Conservation (phyloP, 140 eudicot genomes). For the Anethum foeniculum region DNA sequence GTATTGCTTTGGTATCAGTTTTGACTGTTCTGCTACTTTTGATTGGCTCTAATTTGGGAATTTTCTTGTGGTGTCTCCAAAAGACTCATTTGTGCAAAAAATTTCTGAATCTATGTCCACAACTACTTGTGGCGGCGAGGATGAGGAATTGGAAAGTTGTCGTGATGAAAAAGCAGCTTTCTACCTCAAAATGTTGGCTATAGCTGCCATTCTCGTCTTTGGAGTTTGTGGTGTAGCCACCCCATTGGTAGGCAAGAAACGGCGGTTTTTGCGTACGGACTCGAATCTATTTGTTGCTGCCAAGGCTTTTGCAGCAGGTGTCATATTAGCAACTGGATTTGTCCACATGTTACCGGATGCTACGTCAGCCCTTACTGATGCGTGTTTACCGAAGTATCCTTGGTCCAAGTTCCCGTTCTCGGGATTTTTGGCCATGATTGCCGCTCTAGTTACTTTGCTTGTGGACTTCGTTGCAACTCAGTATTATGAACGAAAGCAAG, state of each 20-base stretch:
- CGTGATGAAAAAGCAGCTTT: slow-evolving; percentile 58
- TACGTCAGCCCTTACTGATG: slow-evolving; percentile 47
- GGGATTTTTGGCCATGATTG: slow-evolving; percentile 88
- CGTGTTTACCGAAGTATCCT: slow-evolving; percentile 63
- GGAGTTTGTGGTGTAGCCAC: slow-evolving; percentile 74
- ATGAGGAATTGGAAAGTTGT: slow-evolving; percentile 36
- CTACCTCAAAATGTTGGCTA: slow-evolving; percentile 53
- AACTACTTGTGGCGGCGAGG: slow-evolving; percentile 32
- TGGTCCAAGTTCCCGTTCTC: slow-evolving; percentile 95
- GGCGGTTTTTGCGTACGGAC: slow-evolving; percentile 62
- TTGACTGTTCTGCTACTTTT: neutral
- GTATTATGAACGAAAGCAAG: slow-evolving; percentile 70
- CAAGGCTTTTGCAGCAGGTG: slow-evolving; percentile 96
- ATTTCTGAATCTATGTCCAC: slow-evolving; percentile 58
- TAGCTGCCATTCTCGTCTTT: slow-evolving; percentile 55
- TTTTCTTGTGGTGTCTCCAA: slow-evolving; percentile 12
- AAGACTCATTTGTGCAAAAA: slow-evolving; percentile 38
- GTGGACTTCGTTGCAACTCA: slow-evolving; percentile 89
- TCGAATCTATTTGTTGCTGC: slow-evolving; percentile 70
- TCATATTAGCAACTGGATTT: slow-evolving; percentile 89
- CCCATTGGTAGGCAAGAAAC: slow-evolving; percentile 66
- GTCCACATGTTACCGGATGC: slow-evolving; percentile 97
- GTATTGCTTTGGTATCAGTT: neutral
- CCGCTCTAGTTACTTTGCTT: slow-evolving; percentile 73
- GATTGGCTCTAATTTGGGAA: slow-evolving; percentile 1